phyloP scores from a whole-genome alignment of 805 yeast genomes.

The Pichia exigua region DNA sequence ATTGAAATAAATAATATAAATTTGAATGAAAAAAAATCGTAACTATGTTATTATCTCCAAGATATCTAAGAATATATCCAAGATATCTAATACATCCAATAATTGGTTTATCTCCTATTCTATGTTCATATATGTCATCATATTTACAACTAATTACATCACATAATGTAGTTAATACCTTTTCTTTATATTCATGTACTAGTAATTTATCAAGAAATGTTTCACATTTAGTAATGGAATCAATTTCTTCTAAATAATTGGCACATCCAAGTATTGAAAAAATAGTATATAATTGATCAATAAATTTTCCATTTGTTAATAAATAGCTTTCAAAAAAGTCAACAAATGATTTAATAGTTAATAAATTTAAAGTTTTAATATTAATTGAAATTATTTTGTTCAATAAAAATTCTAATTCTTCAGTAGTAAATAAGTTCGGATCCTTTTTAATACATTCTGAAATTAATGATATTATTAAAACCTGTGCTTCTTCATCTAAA shows the following conservation, averaged over 20 bases:
- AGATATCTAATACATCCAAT: slow-evolving; percentile 18
- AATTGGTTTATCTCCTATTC: slow-evolving; percentile 10
- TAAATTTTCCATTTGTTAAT: neutral
- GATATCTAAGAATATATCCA: slow-evolving; percentile 10
- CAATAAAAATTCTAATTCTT: neutral
- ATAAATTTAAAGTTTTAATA: slow-evolving; percentile 2
- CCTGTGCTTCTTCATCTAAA: slow-evolving; percentile 11
- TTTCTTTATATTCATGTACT: slow-evolving; percentile 3
- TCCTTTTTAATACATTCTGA: slow-evolving; percentile 16
- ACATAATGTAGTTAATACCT: slow-evolving; percentile 13
- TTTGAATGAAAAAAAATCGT: slow-evolving; percentile 14
- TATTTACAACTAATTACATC: slow-evolving; percentile 14
- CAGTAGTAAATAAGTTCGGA: neutral
- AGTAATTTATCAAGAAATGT: slow-evolving; percentile 10
- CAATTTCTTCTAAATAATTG: slow-evolving; percentile 6
- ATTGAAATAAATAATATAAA: slow-evolving; percentile 11
- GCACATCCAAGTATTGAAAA: slow-evolving; percentile 12
- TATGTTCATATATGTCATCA: neutral
- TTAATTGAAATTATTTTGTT: neutral
- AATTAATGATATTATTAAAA: slow-evolving; percentile 12
- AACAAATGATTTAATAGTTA: slow-evolving; percentile 2
- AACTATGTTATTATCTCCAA: slow-evolving; percentile 10
- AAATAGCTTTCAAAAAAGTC: slow-evolving; percentile 2
- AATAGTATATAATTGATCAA: slow-evolving; percentile 2
- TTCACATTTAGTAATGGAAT: slow-evolving; percentile 5